Conservation (phyloP, 495 filamentous ascomycete genomes). For the Penicillium pulvis region DNA sequence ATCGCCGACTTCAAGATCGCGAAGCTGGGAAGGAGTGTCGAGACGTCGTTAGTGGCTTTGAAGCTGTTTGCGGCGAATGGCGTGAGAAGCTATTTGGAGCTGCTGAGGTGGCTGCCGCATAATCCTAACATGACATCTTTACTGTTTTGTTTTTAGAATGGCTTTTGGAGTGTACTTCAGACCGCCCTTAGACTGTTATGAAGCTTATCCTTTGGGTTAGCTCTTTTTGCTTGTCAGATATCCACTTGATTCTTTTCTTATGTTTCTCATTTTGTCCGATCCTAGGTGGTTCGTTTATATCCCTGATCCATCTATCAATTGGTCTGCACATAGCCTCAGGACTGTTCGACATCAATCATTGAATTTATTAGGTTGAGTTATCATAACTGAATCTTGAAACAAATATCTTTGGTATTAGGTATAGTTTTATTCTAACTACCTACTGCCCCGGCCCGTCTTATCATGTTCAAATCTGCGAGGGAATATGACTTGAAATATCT, state of each 20-base stretch:
- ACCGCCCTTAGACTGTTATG: conserved; percentile 23
- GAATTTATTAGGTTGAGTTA: no score
- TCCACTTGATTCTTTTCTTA: conserved; percentile 22
- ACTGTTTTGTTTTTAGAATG: conserved; percentile 4
- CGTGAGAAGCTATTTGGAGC: conserved; percentile 56
- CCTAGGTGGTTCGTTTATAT: conserved; percentile 5
- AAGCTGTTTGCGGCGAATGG: conserved; percentile 74
- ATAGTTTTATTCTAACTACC: no score
- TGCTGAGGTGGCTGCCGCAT: conserved; percentile 41
- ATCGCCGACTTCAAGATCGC: conserved; percentile 67
- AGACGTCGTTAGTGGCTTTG: conserved; percentile 90
- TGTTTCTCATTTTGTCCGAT: conserved; percentile 7
- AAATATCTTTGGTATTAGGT: no score
- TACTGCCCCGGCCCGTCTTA: no score
- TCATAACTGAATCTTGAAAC: no score
- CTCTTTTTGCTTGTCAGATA: conserved; percentile 27
- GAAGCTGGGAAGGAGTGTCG: conserved; percentile 78
- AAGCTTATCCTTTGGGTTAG: conserved; percentile 4
- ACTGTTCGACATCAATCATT: no score
- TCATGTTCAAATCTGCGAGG: no score
- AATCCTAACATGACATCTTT: conserved; percentile 12
- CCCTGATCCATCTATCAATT: not conserved
- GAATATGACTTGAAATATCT: no score
- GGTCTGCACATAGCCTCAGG: conserved; percentile 6
- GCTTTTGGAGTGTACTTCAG: conserved; percentile 3